Percentiles rank a stretch among this genome's conserved stretches.
Evolutionary conservation across 129 eudicot genomes (phyloP).

Genomic region (Arctium lappa): DNA sequence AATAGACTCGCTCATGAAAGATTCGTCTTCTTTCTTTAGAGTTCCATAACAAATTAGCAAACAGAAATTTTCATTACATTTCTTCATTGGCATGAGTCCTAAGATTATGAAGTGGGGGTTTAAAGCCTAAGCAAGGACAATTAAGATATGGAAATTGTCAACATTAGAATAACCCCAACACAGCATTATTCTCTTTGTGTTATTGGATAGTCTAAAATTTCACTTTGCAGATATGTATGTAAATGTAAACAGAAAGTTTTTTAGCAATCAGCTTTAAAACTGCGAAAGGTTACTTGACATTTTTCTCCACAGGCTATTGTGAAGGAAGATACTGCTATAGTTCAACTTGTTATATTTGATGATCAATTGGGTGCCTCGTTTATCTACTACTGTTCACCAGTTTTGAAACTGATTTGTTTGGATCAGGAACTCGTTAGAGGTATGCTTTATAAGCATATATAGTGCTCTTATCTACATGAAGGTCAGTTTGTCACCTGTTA

Average conservation of each 20-base stretch:
- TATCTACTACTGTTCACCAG: slow-evolving; percentile 68
- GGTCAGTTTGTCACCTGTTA: slow-evolving; percentile 69
- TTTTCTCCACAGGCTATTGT: slow-evolving; percentile 88
- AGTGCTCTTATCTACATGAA: slow-evolving; percentile 60
- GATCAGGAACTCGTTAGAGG: slow-evolving; percentile 84
- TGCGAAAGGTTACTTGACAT: slow-evolving; percentile 82
- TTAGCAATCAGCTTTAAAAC: slow-evolving; percentile 49
- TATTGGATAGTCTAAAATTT: slow-evolving; percentile 5
- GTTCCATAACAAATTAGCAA: neutral
- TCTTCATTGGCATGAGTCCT: no score
- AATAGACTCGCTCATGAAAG: neutral
- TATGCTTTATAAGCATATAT: slow-evolving; percentile 81
- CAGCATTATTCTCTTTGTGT: neutral
- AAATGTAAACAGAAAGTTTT: slow-evolving; percentile 29
- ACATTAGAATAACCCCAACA: neutral
- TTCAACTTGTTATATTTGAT: slow-evolving; percentile 78
- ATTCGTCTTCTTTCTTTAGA: neutral
- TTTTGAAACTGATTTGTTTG: slow-evolving; percentile 80
- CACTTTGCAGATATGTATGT: slow-evolving; percentile 15
- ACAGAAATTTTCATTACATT: neutral
- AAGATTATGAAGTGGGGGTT: neutral
- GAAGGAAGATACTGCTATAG: slow-evolving; percentile 90
- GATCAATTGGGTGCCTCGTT: slow-evolving; percentile 82
- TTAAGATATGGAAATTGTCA: neutral
- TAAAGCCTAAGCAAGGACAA: neutral